A percentile compares a stretch with the other conserved stretches of the same genome.
Conservation (phyloP, 192 early-diverging fungal genomes). For the Linderina pennispora region DNA sequence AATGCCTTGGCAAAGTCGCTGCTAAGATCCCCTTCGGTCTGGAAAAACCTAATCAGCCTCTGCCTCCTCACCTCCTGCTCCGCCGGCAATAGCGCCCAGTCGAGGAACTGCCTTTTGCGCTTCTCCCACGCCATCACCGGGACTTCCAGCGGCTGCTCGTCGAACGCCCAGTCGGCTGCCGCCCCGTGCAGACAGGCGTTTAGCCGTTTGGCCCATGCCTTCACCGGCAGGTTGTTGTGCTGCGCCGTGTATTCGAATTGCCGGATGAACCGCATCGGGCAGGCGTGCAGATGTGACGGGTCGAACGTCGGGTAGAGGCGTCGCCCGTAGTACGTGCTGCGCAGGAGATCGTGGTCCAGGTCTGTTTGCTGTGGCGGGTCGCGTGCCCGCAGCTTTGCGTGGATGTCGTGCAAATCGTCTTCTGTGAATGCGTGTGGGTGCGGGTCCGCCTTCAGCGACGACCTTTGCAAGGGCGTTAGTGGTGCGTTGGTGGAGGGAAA, state of each 20-base stretch:
- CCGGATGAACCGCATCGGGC: constrained; percentile 33
- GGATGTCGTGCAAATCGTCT: too few species aligned
- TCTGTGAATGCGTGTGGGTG: too few species aligned
- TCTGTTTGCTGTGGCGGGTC: constrained; percentile 11
- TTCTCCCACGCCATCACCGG: constrained; percentile 27
- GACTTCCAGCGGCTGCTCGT: constrained; percentile 34
- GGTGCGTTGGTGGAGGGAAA: too few species aligned
- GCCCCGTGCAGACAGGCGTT: constrained; percentile 38
- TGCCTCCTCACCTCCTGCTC: constrained; percentile 45
- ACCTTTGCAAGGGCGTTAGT: too few species aligned
- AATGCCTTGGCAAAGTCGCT: constrained; percentile 47
- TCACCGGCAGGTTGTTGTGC: constrained; percentile 36
- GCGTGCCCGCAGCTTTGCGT: too few species aligned
- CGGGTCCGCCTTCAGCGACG: too few species aligned
- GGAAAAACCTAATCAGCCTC: constrained; percentile 36
- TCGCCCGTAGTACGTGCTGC: constrained; percentile 28
- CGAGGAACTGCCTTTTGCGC: constrained; percentile 40
- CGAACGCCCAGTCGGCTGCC: constrained; percentile 46
- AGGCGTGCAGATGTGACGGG: constrained; percentile 18
- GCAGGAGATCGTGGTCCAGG: constrained; percentile 27
- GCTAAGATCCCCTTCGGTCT: constrained; percentile 39
- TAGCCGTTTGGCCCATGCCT: constrained; percentile 38
- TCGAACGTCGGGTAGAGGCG: constrained; percentile 40
- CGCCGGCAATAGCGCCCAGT: constrained; percentile 43
- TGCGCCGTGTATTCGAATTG: constrained; percentile 45